Conservation (phyloP, 1,284 basidiomycete genomes). For the Ustilago tritici region DNA sequence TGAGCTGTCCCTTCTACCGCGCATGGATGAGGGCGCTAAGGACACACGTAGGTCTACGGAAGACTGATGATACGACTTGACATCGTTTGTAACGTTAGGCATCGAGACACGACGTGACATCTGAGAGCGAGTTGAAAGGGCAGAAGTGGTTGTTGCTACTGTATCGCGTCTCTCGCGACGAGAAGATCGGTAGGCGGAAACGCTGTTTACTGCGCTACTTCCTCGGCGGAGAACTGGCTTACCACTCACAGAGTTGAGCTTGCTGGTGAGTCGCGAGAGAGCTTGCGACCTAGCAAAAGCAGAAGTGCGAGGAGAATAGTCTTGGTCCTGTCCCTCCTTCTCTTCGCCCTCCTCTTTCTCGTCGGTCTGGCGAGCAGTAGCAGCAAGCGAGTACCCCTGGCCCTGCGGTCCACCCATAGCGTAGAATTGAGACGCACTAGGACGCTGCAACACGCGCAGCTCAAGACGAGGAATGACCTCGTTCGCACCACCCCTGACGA, state of each 20-base stretch:
- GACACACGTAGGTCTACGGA: constrained; percentile 9
- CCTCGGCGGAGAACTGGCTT: background rate
- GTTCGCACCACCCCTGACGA: constrained; percentile 30
- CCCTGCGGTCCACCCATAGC: background rate
- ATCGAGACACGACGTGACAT: constrained; percentile 19
- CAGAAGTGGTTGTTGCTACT: constrained; percentile 13
- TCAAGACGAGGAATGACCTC: constrained; percentile 35
- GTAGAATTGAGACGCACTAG: constrained; percentile 19
- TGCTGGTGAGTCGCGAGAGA: constrained; percentile 16
- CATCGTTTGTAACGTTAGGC: background rate
- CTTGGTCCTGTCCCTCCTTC: constrained; percentile 2
- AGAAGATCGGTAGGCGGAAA: background rate
- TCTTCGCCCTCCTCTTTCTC: constrained; percentile 3
- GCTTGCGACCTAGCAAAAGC: constrained; percentile 15
- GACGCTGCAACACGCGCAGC: constrained; percentile 28
- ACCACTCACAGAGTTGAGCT: constrained; percentile 4
- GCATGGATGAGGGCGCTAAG: constrained; percentile 12
- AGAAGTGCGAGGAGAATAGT: constrained; percentile 13
- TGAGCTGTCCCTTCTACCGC: background rate
- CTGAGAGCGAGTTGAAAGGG: constrained; percentile 10
- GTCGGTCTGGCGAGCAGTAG: constrained; percentile 5
- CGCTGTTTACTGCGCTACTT: background rate
- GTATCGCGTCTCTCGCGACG: constrained; percentile 17
- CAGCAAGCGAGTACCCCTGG: constrained; percentile 19
- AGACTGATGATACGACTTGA: constrained; percentile 5